Percentiles rank a stretch among this genome's conserved stretches.
These are phyloP conservation scores for Nannizziopsis barbatae DNA, from an alignment of 2,329 filamentous ascomycete species.

Conservation along the genomic window DNA sequence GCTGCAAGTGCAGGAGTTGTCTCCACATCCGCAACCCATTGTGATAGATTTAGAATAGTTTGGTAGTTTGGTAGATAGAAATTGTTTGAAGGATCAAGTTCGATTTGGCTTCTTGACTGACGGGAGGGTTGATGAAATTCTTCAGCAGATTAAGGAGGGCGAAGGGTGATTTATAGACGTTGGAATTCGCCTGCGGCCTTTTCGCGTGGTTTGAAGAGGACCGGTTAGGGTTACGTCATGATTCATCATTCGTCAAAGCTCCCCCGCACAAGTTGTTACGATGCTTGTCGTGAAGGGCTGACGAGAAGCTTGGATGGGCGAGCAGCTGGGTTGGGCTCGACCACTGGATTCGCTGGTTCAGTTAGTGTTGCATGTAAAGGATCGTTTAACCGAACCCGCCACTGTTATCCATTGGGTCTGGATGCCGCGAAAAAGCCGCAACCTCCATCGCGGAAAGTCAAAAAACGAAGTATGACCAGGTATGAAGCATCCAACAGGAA, in stretches of 20 bases:
- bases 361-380: background rate
- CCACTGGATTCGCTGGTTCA: background rate
- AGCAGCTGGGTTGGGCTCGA: background rate
- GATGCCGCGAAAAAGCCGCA: constrained; percentile 6
- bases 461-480: no score
- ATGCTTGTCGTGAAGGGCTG: background rate
- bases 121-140: background rate
- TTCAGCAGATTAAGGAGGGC: background rate
- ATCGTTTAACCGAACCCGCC: background rate
- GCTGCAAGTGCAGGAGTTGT: constrained; percentile 13
- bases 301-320: background rate
- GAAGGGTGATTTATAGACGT: background rate
- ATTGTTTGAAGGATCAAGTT: background rate
- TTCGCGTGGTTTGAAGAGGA: background rate
- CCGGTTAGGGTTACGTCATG: constrained; percentile 1
- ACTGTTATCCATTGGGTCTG: background rate
- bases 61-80: background rate
- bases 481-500: background rate
- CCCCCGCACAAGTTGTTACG: background rate
- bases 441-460: background rate
- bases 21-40: constrained; percentile 16
- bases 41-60: constrained; percentile 1
- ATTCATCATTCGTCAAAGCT: constrained; percentile 7
- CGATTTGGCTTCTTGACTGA: background rate
- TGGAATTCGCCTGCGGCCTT: background rate